Conservation (phyloP, 805 yeast genomes). For the Hanseniaspora singularis region DNA sequence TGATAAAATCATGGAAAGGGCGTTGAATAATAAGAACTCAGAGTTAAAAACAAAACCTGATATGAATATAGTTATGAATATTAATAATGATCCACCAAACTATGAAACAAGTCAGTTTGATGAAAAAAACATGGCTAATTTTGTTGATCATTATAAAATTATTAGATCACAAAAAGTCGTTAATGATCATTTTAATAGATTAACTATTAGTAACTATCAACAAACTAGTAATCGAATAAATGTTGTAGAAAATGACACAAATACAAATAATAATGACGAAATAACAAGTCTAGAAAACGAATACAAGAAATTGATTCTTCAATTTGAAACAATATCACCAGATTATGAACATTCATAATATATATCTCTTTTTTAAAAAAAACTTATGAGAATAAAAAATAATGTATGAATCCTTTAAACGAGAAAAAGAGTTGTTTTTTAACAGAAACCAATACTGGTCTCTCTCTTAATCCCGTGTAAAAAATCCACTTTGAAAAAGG, state of each 20-base stretch:
- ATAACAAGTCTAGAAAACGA: not conserved
- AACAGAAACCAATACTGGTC: no score
- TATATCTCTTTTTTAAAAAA: no score
- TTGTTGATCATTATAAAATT: conserved; percentile 5
- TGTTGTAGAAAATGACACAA: not conserved
- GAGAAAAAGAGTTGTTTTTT: not conserved
- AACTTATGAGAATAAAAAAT: not conserved
- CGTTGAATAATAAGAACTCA: no score
- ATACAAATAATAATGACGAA: not conserved
- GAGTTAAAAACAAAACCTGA: no score
- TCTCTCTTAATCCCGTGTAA: conserved; percentile 12
- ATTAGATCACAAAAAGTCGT: not conserved
- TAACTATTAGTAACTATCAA: not conserved
- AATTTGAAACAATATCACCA: conserved; percentile 7
- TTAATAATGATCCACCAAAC: not conserved
- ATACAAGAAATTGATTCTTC: not conserved
- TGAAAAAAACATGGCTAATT: not conserved
- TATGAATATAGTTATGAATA: no score
- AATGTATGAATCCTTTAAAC: conserved; percentile 14
- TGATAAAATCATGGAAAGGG: not conserved
- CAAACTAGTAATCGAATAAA: not conserved
- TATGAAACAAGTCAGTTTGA: conserved; percentile 3
- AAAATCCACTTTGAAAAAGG: conserved; percentile 4
- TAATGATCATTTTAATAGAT: conserved; percentile 1
- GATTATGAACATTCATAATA: no score